A percentile compares a stretch with the other conserved stretches of the same genome.
phyloP scores from a whole-genome alignment of 2,329 filamentous ascomycete genomes.

The Hawksworthiomyces lignivorus region DNA sequence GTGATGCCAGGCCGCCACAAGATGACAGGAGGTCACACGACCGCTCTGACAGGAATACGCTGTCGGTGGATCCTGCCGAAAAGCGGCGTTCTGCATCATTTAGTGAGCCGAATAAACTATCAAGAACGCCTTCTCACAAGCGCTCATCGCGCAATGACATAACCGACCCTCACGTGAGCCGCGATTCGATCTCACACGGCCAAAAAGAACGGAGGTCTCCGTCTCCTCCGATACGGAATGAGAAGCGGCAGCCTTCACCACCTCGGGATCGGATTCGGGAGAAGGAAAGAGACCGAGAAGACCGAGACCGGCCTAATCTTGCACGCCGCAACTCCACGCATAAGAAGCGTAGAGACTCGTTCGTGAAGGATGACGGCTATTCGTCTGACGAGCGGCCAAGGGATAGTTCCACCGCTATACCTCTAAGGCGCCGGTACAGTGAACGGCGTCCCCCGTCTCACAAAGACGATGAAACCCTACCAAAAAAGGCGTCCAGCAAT shows the following conservation, averaged over 20 bases:
- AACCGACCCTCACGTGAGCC: constrained; percentile 7
- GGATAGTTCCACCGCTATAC: constrained; percentile 12
- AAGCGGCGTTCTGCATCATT: constrained; percentile 28
- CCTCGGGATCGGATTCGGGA: constrained; percentile 1
- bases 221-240: constrained; percentile 16
- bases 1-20: constrained; percentile 5
- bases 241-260: constrained; percentile 2
- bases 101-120: constrained; percentile 15
- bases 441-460: constrained; percentile 27
- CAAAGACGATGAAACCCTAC: constrained; percentile 24
- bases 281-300: constrained; percentile 12
- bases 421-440: constrained; percentile 19
- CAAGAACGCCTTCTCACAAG: constrained; percentile 11
- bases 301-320: constrained; percentile 14
- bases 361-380: constrained; percentile 26
- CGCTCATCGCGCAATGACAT: constrained; percentile 12
- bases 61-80: constrained; percentile 9
- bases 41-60: neutral
- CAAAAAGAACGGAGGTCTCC: constrained; percentile 22
- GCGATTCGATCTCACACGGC: constrained; percentile 12
- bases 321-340: constrained; percentile 22
- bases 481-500: constrained; percentile 5
- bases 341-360: constrained; percentile 14
- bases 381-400: constrained; percentile 33
- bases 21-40: constrained; percentile 4